Percentiles rank a stretch among this genome's conserved stretches.
phyloP scores from a whole-genome alignment of 129 eudicot genomes.

The Gnaphalium uliginosum region DNA sequence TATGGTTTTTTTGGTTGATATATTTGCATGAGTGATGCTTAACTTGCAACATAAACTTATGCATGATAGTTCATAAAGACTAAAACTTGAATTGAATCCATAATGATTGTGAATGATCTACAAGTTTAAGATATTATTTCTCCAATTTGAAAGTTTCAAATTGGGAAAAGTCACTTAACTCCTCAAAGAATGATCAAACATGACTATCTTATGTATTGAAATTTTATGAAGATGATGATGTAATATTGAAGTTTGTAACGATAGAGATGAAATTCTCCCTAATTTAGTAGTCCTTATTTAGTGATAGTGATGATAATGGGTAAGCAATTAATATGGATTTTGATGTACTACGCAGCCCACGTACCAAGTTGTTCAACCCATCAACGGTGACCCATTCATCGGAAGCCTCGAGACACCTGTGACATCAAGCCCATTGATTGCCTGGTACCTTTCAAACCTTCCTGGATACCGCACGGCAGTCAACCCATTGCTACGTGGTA shows the following conservation, averaged over 20 bases:
- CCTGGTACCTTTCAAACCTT: slow-evolving; percentile 98
- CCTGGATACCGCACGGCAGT: slow-evolving; percentile 97
- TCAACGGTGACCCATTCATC: slow-evolving; percentile 97
- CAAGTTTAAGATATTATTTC: not conserved
- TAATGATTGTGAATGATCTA: not conserved
- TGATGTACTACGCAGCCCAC: slow-evolving; percentile 60
- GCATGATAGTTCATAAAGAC: not conserved
- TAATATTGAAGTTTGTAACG: not conserved
- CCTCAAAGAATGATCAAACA: not conserved
- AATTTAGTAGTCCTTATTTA: not conserved
- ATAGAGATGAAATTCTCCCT: no score
- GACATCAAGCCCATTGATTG: slow-evolving; percentile 93
- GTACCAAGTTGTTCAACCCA: slow-evolving; percentile 92
- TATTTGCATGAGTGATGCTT: not conserved
- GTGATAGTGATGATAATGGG: not conserved
- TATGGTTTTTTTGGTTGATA: not conserved
- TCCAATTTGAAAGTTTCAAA: not conserved
- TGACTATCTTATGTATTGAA: not conserved
- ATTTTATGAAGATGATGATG: not conserved
- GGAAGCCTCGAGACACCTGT: slow-evolving; percentile 98
- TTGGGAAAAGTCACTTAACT: not conserved
- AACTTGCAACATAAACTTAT: not conserved
- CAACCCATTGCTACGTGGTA: slow-evolving; percentile 85
- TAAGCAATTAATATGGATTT: slow-evolving; percentile 13
- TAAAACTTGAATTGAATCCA: not conserved